Conservation (phyloP, 2,329 filamentous ascomycete genomes). For the Fusarium sp. region DNA sequence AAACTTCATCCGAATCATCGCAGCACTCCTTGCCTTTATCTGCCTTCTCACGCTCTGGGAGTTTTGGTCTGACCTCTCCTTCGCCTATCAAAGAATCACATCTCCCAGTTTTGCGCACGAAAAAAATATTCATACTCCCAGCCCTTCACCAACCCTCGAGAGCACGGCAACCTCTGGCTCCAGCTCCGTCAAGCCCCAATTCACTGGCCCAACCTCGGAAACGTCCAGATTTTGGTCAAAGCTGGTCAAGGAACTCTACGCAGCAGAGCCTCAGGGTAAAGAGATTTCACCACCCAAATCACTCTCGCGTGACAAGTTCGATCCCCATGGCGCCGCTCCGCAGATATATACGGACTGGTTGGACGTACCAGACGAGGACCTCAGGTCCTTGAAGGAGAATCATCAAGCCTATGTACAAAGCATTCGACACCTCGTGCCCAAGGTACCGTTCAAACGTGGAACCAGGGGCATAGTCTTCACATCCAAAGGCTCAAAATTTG, state of each 20-base stretch:
- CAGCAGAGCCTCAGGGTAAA: conserved; percentile 25
- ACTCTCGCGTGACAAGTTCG: conserved; percentile 31
- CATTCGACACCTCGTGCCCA: conserved; percentile 18
- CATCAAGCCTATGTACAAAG: conserved; percentile 27
- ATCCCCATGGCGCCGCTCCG: conserved; percentile 12
- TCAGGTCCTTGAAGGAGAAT: conserved; percentile 26
- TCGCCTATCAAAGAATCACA: conserved; percentile 21
- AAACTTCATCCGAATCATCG: conserved; percentile 17
- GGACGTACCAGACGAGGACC: conserved; percentile 12
- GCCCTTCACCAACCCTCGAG: background rate
- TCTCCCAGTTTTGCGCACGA: background rate
- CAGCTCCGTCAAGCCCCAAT: background rate
- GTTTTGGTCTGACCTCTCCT: conserved; percentile 27
- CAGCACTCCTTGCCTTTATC: conserved; percentile 22
- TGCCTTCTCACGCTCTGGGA: conserved; percentile 33
- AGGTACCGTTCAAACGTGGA: conserved; percentile 19
- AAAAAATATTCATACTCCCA: background rate
- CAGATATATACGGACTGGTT: conserved; percentile 28
- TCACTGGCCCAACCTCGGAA: conserved; percentile 26
- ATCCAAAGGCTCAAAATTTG: conserved; percentile 23
- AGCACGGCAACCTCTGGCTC: background rate
- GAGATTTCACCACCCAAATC: conserved; percentile 19
- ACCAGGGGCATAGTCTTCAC: conserved; percentile 39
- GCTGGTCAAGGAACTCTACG: conserved; percentile 15
- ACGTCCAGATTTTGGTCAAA: conserved; percentile 30